Evolutionary conservation across 73 alveolate species (phyloP), one percentile per base, ranked within the genome.

Genomic region (Blepharisma japonicum): DNA sequence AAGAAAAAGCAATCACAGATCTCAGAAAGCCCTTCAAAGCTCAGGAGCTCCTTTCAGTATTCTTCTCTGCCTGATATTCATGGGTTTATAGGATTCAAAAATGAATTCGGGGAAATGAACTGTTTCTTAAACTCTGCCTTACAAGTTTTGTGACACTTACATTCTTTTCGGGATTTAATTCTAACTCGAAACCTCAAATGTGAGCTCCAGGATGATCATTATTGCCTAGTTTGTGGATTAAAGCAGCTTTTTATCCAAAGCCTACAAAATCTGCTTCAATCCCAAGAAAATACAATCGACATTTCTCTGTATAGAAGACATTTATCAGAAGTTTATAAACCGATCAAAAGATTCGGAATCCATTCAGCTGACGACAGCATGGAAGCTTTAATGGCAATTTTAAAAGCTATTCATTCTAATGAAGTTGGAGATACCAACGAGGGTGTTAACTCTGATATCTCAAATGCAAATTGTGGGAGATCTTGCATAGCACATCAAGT

Each of bases 51-150:
- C 3, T 32, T 32, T 32, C 42, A 32, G 42, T 32, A 32, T 32
- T 3, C 42, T 32, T 32, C 42, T 32, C 42, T 32, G 42, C 42
- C 42, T 32, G 42, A 32, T 32, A 32, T 32, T 25, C 74, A 8
- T 14, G 46, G 23, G 5, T 14, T 61, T 9, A 61, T 25, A 20
- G 74, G 74, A 14, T 61, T 61, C 48, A n/a, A 18, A n/a, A 61
- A 61, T 5, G 18, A 25, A 8, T 25, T n/a, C 50, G 74, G 74
- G 18, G 74, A 61, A 25, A 14, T 39, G 50, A 61, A 61, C 74
- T 61, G 74, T 5, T 61, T 61, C 46, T 25, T 61, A 61, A 61
- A 61, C 46, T 61, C 74, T 18, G 74, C 74, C 23, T 25, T 61
- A 2, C 74, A 61, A 61, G 47, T 61, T 25, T 4, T 61, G 46